phyloP scores from a whole-genome alignment of 768 basidiomycete genomes.

The Clavaria fumosa region DNA sequence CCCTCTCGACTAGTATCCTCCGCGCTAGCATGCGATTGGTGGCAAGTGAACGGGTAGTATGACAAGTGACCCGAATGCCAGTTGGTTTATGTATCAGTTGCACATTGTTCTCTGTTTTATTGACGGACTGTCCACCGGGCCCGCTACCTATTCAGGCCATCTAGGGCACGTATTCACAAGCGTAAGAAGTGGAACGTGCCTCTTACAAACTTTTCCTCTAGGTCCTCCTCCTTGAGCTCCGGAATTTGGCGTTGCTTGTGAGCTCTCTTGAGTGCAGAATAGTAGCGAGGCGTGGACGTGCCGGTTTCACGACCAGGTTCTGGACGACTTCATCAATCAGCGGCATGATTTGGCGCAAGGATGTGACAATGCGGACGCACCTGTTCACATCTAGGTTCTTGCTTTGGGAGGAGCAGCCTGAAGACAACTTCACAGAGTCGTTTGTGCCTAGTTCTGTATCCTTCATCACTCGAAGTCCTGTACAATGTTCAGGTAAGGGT shows the following conservation, averaged over 20 bases:
- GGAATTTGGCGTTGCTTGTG: constrained; percentile 50
- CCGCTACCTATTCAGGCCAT: constrained; percentile 47
- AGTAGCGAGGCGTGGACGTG: constrained; percentile 30
- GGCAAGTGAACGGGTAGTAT: constrained; percentile 73
- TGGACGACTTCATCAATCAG: constrained; percentile 9
- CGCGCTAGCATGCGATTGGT: constrained; percentile 71
- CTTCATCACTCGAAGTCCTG: constrained; percentile 56
- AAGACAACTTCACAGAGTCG: constrained; percentile 53
- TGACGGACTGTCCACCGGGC: constrained; percentile 93
- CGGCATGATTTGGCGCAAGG: constrained; percentile 16
- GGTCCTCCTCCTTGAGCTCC: constrained; percentile 57
- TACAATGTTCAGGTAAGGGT: constrained; percentile 1
- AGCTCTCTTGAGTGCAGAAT: constrained; percentile 56
- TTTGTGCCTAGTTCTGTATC: constrained; percentile 85
- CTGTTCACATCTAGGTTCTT: constrained; percentile 25
- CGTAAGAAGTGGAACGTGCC: constrained; percentile 28
- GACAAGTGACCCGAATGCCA: constrained; percentile 73
- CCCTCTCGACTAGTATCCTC: constrained; percentile 61
- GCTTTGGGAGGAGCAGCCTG: constrained; percentile 34
- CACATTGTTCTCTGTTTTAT: constrained; percentile 88
- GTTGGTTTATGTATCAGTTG: constrained; percentile 83
- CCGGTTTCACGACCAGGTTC: constrained; percentile 15
- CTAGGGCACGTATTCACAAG: constrained; percentile 1
- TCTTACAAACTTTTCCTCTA: constrained; percentile 80
- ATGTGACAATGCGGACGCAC: constrained; percentile 15